Evolutionary conservation across 495 filamentous ascomycete species (phyloP), one percentile per base, ranked within the genome.

Genomic region (Pseudotulostoma volvatum): DNA sequence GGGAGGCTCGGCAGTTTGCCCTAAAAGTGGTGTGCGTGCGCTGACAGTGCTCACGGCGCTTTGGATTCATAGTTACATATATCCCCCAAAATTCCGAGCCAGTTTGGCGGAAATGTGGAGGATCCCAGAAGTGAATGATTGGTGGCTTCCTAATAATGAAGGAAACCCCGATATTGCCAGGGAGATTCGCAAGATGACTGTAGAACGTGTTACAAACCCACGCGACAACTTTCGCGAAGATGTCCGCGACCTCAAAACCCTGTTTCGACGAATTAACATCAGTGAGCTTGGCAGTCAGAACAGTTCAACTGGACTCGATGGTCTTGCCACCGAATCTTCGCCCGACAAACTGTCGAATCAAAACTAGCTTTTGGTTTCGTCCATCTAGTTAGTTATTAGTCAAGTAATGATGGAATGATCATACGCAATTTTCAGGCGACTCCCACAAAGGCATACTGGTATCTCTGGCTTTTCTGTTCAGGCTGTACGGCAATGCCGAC

Each of bases 91-190:
- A 31, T 77, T 87, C 56, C 82, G 88, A 47, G 55, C 60, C 17
- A 71, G 69, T 37, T 76, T 97, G 64, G 71, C 81, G 9, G 70
- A 76, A 19, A 52, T 80, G 21, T 93, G 84, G 68, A 60, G 68
- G 44, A 63, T 78, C 23, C 69, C 73, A 7, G 76, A 75, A 36
- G 65, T 83, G 41, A 65, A 70, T 37, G 68, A 78, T 28, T 93
- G 84, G 84, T 94, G 85, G 85, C 70, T 92, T 16, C 82, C 85
- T 2, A 74, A 86, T 49, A 74, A 85, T 48, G 80, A 85, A 61
- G 75, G 71, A 15, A 79, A 76, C 46, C 70, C 71, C 2, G 64
- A 71, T 4, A 70, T 90, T 20, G 63, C 92, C 23, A 79, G 78
- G 18, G 76, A 69, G 42, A 74, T 92, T 36, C 76, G 84, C n/a